Conservation (phyloP, 768 basidiomycete genomes). For the Amanita pallidorosea region DNA sequence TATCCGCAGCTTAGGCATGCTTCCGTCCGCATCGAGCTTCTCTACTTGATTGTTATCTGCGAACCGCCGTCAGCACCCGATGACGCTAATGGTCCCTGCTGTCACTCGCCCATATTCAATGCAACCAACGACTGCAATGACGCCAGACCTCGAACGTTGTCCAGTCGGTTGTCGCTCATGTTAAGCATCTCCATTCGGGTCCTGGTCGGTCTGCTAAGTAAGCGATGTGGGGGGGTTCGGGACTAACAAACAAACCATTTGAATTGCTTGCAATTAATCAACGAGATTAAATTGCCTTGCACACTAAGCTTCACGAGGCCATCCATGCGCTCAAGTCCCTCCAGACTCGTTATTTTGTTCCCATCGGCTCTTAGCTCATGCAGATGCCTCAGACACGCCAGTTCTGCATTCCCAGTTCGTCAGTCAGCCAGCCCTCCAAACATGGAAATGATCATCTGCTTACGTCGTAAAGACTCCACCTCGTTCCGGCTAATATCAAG, state of each 20-base stretch:
- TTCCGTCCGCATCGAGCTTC: constrained; percentile 38
- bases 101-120: constrained; percentile 73
- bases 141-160: constrained; percentile 46
- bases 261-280: constrained; percentile 47
- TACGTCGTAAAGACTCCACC: constrained; percentile 79
- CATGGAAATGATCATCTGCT: constrained; percentile 22
- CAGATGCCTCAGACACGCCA: constrained; percentile 74
- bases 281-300: constrained; percentile 58
- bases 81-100: constrained; percentile 9
- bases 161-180: constrained; percentile 65
- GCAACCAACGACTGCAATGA: constrained; percentile 53
- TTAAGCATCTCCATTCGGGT: constrained; percentile 73
- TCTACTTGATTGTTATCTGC: constrained; percentile 67
- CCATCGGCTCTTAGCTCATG: constrained; percentile 86
- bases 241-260: constrained; percentile 48
- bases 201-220: constrained; percentile 20
- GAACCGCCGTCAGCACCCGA: constrained; percentile 7
- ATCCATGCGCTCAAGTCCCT: constrained; percentile 72
- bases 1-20: constrained; percentile 67
- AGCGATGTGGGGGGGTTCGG: constrained; percentile 7
- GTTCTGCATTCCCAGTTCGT: constrained; percentile 37
- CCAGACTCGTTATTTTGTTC: constrained; percentile 64
- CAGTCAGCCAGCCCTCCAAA: background rate
- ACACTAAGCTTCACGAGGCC: constrained; percentile 77
- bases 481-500: constrained; percentile 89